phyloP scores from a whole-genome alignment of 495 filamentous ascomycete species.

The Schizothecium vesticola region DNA sequence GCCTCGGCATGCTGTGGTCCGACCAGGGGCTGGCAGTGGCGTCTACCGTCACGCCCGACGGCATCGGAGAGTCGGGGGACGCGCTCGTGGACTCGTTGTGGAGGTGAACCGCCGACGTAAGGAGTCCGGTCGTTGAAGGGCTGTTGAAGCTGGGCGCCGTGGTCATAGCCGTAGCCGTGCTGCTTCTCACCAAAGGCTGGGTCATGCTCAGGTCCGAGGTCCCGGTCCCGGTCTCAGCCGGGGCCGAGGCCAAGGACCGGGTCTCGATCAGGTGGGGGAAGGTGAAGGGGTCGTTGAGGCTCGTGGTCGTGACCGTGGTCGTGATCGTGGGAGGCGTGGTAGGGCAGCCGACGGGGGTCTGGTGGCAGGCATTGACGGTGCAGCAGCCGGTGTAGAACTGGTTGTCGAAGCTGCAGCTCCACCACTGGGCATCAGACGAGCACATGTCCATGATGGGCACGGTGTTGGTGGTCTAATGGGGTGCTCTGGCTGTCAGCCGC shows the following conservation, averaged over 20 bases:
- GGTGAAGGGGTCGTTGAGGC: background rate
- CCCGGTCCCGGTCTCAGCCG: background rate
- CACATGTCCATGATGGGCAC: background rate
- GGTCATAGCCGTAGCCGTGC: background rate
- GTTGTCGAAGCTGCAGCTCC: slow-evolving; percentile 8
- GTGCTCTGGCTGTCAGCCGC: background rate
- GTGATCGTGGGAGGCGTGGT: background rate
- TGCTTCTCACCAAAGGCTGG: background rate
- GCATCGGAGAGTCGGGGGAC: background rate
- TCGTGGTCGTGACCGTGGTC: background rate
- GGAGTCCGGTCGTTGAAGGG: background rate
- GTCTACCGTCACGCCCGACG: background rate
- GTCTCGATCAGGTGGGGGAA: background rate
- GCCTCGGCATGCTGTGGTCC: background rate
- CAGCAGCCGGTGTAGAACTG: slow-evolving; percentile 20
- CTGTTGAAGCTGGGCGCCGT: background rate
- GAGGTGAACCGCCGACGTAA: background rate
- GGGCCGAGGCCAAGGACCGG: background rate
- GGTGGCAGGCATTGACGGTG: slow-evolving; percentile 20
- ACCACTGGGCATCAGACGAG: slow-evolving; percentile 16
- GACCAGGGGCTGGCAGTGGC: too few relatives aligned
- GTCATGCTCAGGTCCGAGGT: slow-evolving; percentile 16
- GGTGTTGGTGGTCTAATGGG: background rate
- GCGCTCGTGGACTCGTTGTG: too few relatives aligned
- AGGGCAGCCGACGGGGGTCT: slow-evolving; percentile 19